Evolutionary conservation across 1,139 yeast species (phyloP), one percentile per base, ranked within the genome.

Genomic region (Ogataea hybrid): DNA sequence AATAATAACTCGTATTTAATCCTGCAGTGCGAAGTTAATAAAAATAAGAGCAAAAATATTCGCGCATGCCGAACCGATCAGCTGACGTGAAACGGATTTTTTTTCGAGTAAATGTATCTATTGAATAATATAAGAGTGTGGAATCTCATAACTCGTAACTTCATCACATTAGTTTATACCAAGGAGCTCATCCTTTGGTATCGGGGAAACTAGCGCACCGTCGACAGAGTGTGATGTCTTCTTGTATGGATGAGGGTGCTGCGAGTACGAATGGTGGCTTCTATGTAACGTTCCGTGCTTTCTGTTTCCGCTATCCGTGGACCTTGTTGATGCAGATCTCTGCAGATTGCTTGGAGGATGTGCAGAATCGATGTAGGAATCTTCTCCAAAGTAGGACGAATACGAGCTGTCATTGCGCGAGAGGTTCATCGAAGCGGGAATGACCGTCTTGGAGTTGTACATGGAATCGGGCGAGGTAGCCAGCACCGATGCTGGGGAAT

Each of bases 241-340:
- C 32, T 47, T 44, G 35, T 51, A 51, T 3, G 54, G 55, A 33
- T 50, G 55, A 9, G 49, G 53, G 35, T 48, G 55, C 16, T 39
- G 42, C n/a, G 40, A 30, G 21, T 43, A 47, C 9, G 52, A 42
- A 34, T 46, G 48, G 27, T 42, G 43, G 31, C 50, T 49, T 27
- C 43, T 49, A 45, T 47, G 52, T 12, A 23, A 15, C 20, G 33
- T 42, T n/a, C 42, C 23, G 30, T 48, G 47, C 28, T 45, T 42
- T 27, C 39, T 41, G 18, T 29, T 23, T 15, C 25, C 28, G 32
- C 46, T 48, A 33, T 42, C 47, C n/a, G 41, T 21, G 11, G 51
- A 46, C 17, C 44, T 37, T 9, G 42, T 30, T 2, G 52, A 48
- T 7, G 44, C 32, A 7, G 52, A 40, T 25, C 52, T 38, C 6